Evolutionary conservation across 257 asterid genomes (phyloP).

Genomic region (Solanum paucissectum): DNA sequence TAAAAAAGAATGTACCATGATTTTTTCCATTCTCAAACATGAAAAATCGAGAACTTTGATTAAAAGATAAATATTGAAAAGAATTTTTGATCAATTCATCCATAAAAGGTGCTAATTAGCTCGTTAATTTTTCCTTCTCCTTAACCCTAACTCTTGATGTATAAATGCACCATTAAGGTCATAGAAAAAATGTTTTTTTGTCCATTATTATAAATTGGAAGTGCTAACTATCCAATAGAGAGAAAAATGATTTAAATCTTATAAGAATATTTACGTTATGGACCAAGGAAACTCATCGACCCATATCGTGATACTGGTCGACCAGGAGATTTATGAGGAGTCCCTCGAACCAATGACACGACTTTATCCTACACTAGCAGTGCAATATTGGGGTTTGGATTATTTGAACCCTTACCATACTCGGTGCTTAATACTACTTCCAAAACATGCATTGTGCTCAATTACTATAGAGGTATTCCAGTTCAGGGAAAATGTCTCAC

Average conservation of each 20-base stretch:
- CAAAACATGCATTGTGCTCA: background rate
- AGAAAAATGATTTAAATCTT: too few relatives aligned
- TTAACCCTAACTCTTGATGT: background rate
- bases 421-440: background rate
- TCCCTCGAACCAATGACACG: background rate
- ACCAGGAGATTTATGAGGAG: too few relatives aligned
- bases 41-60: background rate
- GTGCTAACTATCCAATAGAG: background rate
- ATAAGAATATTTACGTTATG: too few relatives aligned
- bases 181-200: too few relatives aligned
- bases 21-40: background rate
- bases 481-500: background rate
- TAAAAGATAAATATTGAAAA: background rate
- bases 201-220: background rate
- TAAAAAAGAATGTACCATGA: background rate
- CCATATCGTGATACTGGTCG: too few relatives aligned
- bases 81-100: too few relatives aligned
- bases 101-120: background rate
- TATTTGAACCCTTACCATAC: background rate
- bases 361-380: background rate
- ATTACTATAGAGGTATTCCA: too few relatives aligned
- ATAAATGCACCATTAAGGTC: background rate
- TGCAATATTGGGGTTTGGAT: background rate
- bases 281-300: background rate
- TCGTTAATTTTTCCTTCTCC: too few relatives aligned